Evolutionary conservation across 495 filamentous ascomycete species (phyloP), one percentile per base, ranked within the genome.

Genomic region (Lineolata rhizophorae): DNA sequence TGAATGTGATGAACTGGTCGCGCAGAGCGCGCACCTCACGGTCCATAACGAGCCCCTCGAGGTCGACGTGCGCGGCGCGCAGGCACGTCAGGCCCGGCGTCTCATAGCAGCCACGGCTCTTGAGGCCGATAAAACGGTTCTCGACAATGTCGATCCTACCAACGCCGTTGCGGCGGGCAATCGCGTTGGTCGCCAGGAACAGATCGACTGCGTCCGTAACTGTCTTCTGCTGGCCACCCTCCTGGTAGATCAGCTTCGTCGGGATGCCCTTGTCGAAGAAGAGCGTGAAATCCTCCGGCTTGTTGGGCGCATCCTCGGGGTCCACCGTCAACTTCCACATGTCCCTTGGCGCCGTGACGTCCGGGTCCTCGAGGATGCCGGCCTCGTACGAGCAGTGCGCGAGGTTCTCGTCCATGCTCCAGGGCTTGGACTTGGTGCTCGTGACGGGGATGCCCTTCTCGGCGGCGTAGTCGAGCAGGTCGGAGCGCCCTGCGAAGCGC

Each of bases 81-180:
- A 78, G 61, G 54, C 69, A 67, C 31, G 77, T 84, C 27, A 80
- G 54, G 41, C 63, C 62, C 28, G 70, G 68, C 31, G 81, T 72
- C 50, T 92, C 84, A 61, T 93, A 92, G 67, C 83, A 91, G 43
- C 83, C 83, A 45, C 82, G 70, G 49, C 65, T 72, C 66, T 91
- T 90, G 48, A 87, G 38, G 43, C 70, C 78, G 45, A 85, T 79
- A 58, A 80, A 84, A 28, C 77, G 67, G 56, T 76, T 81, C 65
- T 93, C 83, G 31, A 85, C 84, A 44, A 93, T 93, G 48, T 93
- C 83, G 41, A 92, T 75, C 46, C 84, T 60, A 41, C 84, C 85
- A 37, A 92, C 62, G 47, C 84, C 85, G 52, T 84, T 51, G 30
- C 56, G 64, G 39, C 67, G 63, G 34, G 66, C 84, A 46, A 92